These are phyloP conservation scores for Bimuria novae-zelandiae DNA, from an alignment of 2,329 filamentous ascomycete genomes.

Conservation along the genomic window DNA sequence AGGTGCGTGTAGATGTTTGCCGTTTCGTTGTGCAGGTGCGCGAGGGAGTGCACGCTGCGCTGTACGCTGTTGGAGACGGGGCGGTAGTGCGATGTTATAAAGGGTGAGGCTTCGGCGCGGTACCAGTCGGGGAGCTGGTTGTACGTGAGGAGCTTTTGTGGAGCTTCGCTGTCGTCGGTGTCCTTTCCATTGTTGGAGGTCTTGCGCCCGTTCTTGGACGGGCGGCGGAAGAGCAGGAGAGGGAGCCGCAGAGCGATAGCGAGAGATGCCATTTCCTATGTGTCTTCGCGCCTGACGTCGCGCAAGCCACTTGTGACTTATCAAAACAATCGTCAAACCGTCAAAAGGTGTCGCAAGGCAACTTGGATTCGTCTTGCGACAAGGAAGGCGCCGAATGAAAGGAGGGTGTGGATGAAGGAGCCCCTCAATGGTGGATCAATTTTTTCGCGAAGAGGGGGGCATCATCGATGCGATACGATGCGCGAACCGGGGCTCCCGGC, in stretches of 20 bases:
- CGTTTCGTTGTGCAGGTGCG: slow-evolving; percentile 67
- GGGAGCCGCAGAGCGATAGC: slow-evolving; percentile 20
- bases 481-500: too few relatives aligned
- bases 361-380: background rate
- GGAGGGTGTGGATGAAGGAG: background rate
- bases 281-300: background rate
- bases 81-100: slow-evolving; percentile 67
- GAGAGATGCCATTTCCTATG: slow-evolving; percentile 19
- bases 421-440: slow-evolving; percentile 3
- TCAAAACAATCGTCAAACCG: background rate
- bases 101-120: slow-evolving; percentile 62
- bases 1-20: slow-evolving; percentile 73
- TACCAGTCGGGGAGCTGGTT: slow-evolving; percentile 48
- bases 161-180: background rate
- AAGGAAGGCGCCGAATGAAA: too few relatives aligned
- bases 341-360: background rate
- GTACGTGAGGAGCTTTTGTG: slow-evolving; percentile 32
- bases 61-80: slow-evolving; percentile 63
- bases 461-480: too few relatives aligned
- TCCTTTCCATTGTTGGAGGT: background rate
- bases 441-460: too few relatives aligned
- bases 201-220: slow-evolving; percentile 3
- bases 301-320: background rate
- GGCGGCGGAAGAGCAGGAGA: slow-evolving; percentile 20
- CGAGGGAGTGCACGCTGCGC: slow-evolving; percentile 60